Conservation (phyloP, 352 stramenopile genomes). For the Aphanomyces astaci region DNA sequence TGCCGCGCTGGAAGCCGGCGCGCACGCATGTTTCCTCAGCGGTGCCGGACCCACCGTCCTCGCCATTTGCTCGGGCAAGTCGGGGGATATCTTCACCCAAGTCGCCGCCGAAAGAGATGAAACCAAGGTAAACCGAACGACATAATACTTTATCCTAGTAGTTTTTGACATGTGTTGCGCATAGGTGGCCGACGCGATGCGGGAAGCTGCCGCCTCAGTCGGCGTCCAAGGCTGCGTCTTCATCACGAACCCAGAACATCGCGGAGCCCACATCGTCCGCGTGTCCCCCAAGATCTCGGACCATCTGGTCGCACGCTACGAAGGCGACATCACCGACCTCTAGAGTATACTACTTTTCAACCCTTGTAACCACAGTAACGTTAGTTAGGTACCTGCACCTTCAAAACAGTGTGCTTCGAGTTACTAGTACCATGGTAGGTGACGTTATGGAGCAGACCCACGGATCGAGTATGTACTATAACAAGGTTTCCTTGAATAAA, state of each 20-base stretch:
- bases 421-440: too few relatives aligned
- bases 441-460: too few relatives aligned
- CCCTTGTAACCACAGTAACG: too few relatives aligned
- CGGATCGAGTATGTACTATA: too few relatives aligned
- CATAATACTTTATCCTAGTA: not conserved
- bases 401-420: too few relatives aligned
- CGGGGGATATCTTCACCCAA: conserved; percentile 99
- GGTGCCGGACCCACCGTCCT: conserved; percentile 97
- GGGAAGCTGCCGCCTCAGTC: conserved; percentile 82
- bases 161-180: conserved; percentile 2
- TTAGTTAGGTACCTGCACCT: too few relatives aligned
- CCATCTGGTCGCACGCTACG: conserved; percentile 68
- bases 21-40: conserved; percentile 93
- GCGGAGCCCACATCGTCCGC: conserved; percentile 93
- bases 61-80: conserved; percentile 94
- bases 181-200: conserved; percentile 95
- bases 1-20: conserved; percentile 90
- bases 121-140: conserved; percentile 34
- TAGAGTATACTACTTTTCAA: too few relatives aligned
- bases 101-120: conserved; percentile 77
- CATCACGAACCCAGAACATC: conserved; percentile 94
- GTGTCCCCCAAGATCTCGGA: conserved; percentile 90
- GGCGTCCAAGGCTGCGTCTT: conserved; percentile 93
- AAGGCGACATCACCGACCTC: conserved; percentile 75
- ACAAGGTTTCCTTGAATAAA: too few relatives aligned